Base-by-base conservation (phyloP, 306 rosid genomes). In the Dryas octopetala region DNA sequence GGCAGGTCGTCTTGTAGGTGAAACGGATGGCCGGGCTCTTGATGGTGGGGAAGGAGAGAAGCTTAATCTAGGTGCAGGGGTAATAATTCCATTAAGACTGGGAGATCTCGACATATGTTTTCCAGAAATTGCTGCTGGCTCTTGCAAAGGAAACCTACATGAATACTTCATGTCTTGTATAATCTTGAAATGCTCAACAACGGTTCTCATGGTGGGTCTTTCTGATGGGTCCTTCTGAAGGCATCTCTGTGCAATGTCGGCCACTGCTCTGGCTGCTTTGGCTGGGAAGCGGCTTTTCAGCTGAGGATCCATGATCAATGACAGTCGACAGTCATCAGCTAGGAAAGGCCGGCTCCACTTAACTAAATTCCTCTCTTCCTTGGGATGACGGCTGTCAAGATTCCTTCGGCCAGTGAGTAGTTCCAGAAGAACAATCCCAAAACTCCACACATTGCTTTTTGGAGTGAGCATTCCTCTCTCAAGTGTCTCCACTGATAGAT, bases 391-490 rank as follows among this genome's bases (percentile, higher is more conserved):
- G 71, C 93, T 83, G 59, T 92, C 97, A 0, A 90, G 93, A 88
- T 92, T 92, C 88, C 89, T 88, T 78, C 99, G 86, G 65, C 98
- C 99, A 0, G 99, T 96, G 9, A 96, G 98, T 68, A 96, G 79
- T 74, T 96, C 99, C 51, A 96, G 86, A 84, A 96, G 99, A 70
- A 96, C 85, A 51, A 90, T 82, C 7, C 99, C 99, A 0, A 96
- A 96, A 80, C 99, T 88, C 98, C 98, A 96, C 16, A 92, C 99
- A 3, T 96, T 96, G 86, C 99, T 96, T 84, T 96, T 96, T 3
- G 99, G 99, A 23, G 99, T 96, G 52, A 96, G 92, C 96, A 90
- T 74, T 81, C 99, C 94, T 83, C 85, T 92, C 84, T 96, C 99
- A 70, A 96, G 68, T 41, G 99, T 96, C 89, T 96, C 99, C 81